A percentile compares a stretch with the other conserved stretches of the same genome.
Evolutionary conservation across 1,284 basidiomycete species (phyloP).

Genomic region (Marasmius fiardii): DNA sequence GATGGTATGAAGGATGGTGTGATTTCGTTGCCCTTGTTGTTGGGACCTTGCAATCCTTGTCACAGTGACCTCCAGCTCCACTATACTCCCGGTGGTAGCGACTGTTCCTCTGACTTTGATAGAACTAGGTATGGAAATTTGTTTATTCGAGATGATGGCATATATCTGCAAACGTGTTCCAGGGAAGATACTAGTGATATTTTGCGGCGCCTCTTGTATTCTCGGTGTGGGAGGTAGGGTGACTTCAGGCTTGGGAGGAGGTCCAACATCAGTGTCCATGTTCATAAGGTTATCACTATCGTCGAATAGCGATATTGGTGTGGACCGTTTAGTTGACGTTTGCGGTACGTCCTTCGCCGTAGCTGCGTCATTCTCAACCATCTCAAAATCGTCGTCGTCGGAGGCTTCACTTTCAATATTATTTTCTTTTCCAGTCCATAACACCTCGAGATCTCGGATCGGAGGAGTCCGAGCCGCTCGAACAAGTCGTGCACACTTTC

Average conservation of each 20-base stretch:
- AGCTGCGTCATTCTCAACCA: background rate
- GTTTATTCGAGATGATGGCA: background rate
- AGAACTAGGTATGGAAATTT: background rate
- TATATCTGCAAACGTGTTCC: constrained; percentile 5
- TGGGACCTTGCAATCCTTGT: background rate
- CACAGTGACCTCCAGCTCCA: constrained; percentile 6
- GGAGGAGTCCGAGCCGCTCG: constrained; percentile 5
- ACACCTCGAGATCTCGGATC: background rate
- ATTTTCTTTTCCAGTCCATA: background rate
- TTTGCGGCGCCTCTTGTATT: constrained; percentile 8
- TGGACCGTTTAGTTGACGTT: background rate
- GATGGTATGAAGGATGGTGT: constrained; percentile 5
- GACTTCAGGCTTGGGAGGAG: background rate
- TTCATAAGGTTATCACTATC: background rate
- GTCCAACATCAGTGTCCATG: background rate
- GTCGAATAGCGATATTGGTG: background rate
- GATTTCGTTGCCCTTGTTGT: background rate
- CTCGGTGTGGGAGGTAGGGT: background rate
- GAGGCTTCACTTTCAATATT: background rate
- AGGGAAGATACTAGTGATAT: background rate
- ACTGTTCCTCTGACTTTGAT: constrained; percentile 8
- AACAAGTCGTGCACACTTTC: constrained; percentile 6
- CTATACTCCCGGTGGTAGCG: background rate
- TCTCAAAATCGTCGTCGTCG: background rate
- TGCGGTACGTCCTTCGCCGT: background rate